These are phyloP conservation scores for Haplosporangium sp. DNA, from an alignment of 371 early-diverging fungal species.

Conservation along the genomic window DNA sequence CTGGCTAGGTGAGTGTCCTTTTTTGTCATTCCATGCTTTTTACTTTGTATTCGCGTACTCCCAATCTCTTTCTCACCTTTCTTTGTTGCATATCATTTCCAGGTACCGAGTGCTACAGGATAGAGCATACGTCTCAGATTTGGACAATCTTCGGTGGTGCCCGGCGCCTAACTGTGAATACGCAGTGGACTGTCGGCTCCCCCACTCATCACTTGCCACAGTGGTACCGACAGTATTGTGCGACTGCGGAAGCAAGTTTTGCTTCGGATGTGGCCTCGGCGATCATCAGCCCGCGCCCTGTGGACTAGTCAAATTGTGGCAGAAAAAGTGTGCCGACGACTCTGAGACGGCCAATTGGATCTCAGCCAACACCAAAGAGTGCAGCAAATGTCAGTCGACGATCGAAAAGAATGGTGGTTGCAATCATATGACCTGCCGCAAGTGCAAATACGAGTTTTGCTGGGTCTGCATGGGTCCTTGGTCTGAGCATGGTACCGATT, in stretches of 20 bases:
- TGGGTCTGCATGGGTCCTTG: constrained; percentile 93
- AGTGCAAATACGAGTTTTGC: constrained; percentile 89
- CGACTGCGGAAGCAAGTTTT: constrained; percentile 83
- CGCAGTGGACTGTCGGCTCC: constrained; percentile 89
- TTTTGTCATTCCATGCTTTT: neutral
- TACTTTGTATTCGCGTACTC: constrained; percentile 2
- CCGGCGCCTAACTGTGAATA: constrained; percentile 96
- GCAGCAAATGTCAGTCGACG: constrained; percentile 90
- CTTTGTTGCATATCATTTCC: neutral
- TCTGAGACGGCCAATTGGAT: constrained; percentile 99
- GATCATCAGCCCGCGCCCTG: constrained; percentile 97
- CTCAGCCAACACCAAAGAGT: constrained; percentile 96
- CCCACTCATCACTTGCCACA: constrained; percentile 71
- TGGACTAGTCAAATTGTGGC: constrained; percentile 85
- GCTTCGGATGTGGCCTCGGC: constrained; percentile 91
- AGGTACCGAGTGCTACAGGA: constrained; percentile 86
- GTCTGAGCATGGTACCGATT: constrained; percentile 93
- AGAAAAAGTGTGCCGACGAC: constrained; percentile 96
- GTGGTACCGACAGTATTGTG: constrained; percentile 92
- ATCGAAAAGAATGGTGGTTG: constrained; percentile 99
- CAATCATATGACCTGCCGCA: constrained; percentile 94
- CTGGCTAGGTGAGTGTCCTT: constrained; percentile 60
- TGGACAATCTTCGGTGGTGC: constrained; percentile 88
- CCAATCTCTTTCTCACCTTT: too few relatives aligned
- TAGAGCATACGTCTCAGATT: constrained; percentile 91